Evolutionary conservation across 2,329 filamentous ascomycete genomes (phyloP).

Genomic region (Phoma sp.): DNA sequence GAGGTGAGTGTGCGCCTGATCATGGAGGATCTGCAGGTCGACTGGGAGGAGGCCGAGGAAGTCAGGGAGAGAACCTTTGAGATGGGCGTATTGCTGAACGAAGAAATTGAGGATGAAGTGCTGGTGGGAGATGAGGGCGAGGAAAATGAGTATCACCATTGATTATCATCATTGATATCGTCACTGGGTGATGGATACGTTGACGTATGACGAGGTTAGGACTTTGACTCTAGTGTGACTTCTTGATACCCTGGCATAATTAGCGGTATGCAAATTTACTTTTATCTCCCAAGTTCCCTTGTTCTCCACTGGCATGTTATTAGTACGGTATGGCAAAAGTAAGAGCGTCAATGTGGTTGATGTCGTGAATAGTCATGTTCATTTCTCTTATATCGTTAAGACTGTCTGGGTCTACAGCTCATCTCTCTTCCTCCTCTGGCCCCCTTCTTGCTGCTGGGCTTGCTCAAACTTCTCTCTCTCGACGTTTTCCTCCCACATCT

Average conservation of each 20-base stretch:
- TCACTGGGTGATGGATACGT: not conserved
- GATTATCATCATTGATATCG: slow-evolving; percentile 20
- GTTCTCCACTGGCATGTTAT: too few relatives aligned
- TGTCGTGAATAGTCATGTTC: not conserved
- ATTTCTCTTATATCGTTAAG: not conserved
- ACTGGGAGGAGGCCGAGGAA: slow-evolving; percentile 54
- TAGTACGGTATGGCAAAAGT: too few relatives aligned
- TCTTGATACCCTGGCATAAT: slow-evolving; percentile 4
- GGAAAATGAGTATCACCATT: slow-evolving; percentile 23
- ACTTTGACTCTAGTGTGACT: not conserved
- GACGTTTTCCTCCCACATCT: slow-evolving; percentile 64
- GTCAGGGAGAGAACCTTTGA: slow-evolving; percentile 72
- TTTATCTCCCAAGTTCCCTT: not conserved
- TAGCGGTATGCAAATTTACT: not conserved
- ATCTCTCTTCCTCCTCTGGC: slow-evolving; percentile 15
- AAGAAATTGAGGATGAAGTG: slow-evolving; percentile 65
- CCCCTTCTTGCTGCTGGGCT: slow-evolving; percentile 9
- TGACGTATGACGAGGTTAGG: not conserved
- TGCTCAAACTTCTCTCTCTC: slow-evolving; percentile 43
- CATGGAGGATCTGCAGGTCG: slow-evolving; percentile 63
- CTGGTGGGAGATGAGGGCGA: slow-evolving; percentile 28
- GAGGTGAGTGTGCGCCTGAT: slow-evolving; percentile 67
- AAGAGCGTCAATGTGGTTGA: too few relatives aligned
- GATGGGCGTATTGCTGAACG: slow-evolving; percentile 72
- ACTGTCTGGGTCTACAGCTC: slow-evolving; percentile 3